Percentiles rank a stretch among this genome's conserved stretches.
Evolutionary conservation across 2,329 filamentous ascomycete species (phyloP).

Genomic region (Sporothrix sp.): DNA sequence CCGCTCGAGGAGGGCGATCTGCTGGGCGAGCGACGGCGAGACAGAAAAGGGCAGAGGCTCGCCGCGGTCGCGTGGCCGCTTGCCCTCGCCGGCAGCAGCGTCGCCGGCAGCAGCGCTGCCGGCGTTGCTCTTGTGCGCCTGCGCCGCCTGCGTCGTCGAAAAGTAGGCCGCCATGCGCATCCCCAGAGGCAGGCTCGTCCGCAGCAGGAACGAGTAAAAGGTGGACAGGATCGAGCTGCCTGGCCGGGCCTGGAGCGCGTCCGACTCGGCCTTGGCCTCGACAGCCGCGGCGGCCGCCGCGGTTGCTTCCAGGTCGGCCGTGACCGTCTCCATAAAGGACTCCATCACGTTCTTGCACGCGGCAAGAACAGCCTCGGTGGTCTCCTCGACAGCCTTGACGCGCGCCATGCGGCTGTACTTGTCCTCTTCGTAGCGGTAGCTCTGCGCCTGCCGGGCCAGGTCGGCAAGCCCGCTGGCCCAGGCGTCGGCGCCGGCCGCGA

Average conservation of each 20-base stretch:
- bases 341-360: constrained; percentile 11
- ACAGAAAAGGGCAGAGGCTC: not conserved
- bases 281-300: not conserved
- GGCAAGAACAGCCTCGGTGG: not conserved
- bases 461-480: not conserved
- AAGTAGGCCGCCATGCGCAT: constrained; percentile 11
- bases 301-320: constrained; percentile 1
- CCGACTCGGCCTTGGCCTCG: not conserved
- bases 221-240: constrained; percentile 2
- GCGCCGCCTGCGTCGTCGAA: not conserved
- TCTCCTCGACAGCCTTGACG: constrained; percentile 12
- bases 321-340: constrained; percentile 10
- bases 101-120: too few species aligned
- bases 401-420: constrained; percentile 16
- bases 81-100: too few species aligned
- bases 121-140: not conserved
- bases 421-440: not conserved
- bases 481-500: not conserved
- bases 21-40: not conserved
- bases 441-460: not conserved
- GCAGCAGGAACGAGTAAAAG: constrained; percentile 11
- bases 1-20: constrained; percentile 9
- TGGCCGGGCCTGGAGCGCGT: not conserved
- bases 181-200: constrained; percentile 6
- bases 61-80: too few species aligned